Percentiles rank a stretch among this genome's conserved stretches.
Evolutionary conservation across 73 alveolate species (phyloP).

Genomic region (Stentor coeruleus): DNA sequence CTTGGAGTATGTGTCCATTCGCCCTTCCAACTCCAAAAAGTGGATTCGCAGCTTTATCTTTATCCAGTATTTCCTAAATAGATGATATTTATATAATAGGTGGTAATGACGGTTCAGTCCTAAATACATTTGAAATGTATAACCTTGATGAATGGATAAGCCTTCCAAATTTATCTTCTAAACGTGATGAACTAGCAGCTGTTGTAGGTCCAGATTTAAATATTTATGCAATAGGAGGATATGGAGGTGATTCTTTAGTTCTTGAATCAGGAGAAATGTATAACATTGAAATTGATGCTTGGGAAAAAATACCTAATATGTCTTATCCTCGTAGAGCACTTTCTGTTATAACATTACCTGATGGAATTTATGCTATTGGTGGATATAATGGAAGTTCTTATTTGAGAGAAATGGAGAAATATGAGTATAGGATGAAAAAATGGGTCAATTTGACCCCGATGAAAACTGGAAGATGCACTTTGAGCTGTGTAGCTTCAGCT

Average conservation of each 20-base stretch:
- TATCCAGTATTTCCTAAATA: conserved; percentile 1
- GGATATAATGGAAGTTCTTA: conserved; percentile 90
- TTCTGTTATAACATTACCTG: conserved; percentile 87
- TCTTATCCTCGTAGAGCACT: conserved; percentile 84
- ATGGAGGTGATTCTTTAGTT: conserved; percentile 73
- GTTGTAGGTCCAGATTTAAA: conserved; percentile 60
- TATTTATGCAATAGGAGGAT: conserved; percentile 85
- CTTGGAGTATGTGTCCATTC: conserved; percentile 33
- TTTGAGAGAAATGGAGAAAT: conserved; percentile 44
- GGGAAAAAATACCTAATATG: conserved; percentile 79
- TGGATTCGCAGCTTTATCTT: conserved; percentile 67
- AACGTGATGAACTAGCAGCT: conserved; percentile 77
- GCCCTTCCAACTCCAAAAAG: conserved; percentile 57
- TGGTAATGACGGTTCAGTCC: conserved; percentile 69
- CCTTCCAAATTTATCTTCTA: conserved; percentile 58
- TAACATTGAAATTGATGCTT: conserved; percentile 50
- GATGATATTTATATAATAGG: conserved; percentile 63
- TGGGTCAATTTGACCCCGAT: conserved; percentile 65
- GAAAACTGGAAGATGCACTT: conserved; percentile 74
- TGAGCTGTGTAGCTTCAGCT: conserved; percentile 63
- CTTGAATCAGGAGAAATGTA: conserved; percentile 66
- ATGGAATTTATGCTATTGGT: conserved; percentile 93
- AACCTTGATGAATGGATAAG: conserved; percentile 58
- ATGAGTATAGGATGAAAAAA: conserved; percentile 47
- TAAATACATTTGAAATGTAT: conserved; percentile 54